phyloP scores from a whole-genome alignment of 306 rosid species.

The Ochetophila trinervis region DNA sequence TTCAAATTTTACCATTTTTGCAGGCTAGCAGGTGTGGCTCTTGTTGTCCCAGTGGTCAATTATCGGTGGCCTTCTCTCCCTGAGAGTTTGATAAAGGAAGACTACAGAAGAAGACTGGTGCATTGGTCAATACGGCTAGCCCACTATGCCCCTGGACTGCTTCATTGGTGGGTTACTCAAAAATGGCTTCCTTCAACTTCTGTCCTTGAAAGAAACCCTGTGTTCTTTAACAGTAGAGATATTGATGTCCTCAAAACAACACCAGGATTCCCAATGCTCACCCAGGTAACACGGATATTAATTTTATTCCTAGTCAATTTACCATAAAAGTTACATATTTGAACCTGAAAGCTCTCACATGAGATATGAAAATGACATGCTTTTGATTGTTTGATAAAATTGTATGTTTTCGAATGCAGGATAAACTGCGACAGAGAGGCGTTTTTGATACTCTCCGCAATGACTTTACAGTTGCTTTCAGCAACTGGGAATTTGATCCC shows the following conservation, averaged over 20 bases:
- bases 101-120: slow-evolving; percentile 61
- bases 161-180: slow-evolving; percentile 83
- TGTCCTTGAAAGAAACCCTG: slow-evolving; percentile 64
- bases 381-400: slow-evolving; percentile 6
- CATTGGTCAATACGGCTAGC: slow-evolving; percentile 56
- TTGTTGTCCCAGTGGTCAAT: slow-evolving; percentile 77
- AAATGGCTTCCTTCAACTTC: slow-evolving; percentile 94
- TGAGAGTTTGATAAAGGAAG: slow-evolving; percentile 50
- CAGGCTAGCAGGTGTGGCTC: slow-evolving; percentile 82
- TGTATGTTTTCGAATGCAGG: slow-evolving; percentile 43
- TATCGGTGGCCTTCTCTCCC: slow-evolving; percentile 91
- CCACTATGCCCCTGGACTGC: slow-evolving; percentile 49
- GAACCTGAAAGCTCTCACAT: too few relatives aligned
- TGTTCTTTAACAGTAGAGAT: slow-evolving; percentile 72
- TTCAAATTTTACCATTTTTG: slow-evolving; percentile 28
- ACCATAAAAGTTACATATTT: too few relatives aligned
- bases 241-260: slow-evolving; percentile 58
- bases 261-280: slow-evolving; percentile 91
- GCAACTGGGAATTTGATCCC: slow-evolving; percentile 86
- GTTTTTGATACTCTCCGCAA: slow-evolving; percentile 73
- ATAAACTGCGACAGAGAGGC: slow-evolving; percentile 42
- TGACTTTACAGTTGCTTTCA: slow-evolving; percentile 72
- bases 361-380: neutral
- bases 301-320: neutral
- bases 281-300: slow-evolving; percentile 47